Evolutionary conservation across 441 rosid species (phyloP), one percentile per base, ranked within the genome.

Genomic region (Gossypium schwendimanii): DNA sequence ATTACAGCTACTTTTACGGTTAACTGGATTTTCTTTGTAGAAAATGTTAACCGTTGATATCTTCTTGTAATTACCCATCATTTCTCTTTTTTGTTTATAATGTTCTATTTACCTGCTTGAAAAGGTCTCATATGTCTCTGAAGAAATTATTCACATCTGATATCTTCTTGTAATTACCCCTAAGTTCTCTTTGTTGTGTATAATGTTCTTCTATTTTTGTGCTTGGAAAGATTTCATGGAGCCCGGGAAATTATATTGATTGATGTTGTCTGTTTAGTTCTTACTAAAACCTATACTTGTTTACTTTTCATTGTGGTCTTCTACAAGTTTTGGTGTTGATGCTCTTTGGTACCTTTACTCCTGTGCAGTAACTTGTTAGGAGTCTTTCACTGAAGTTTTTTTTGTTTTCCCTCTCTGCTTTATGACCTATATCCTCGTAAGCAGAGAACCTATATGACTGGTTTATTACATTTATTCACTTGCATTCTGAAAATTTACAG

Each of bases 401-500:
- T 2, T 31, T 20, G 0, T 26, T 44, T 15, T 9, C 9, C 10
- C 9, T 67, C 8, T 59, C 26, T 50, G 10, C 45, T 26, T 15
- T 26, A 15, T 68, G 17, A 10, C 60, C 28, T 28, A 28, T 28
- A 17, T 28, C 8, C 3, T 12, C 2, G 10, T 26, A 0, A 9
- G 12, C 0, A 9, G 7, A 28, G 45, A 68, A 17, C 47, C 71
- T 17, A 2, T 50, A 8, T 63, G 15, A 28, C 4, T 65, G 33
- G 53, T 55, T 6, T 52, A 55, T 53, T 52, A 50, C 12, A 26
- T 12, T 71, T 54, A 54, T 61, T 62, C 44, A 28, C 53, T 3
- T 73, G 18, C 31, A 45, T 39, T 45, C 41, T 24, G 2, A 26
- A 39, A 45, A 17, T 5, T 71, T 67, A 47, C 84, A 79, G 86